A percentile compares a stretch with the other conserved stretches of the same genome.
phyloP scores from a whole-genome alignment of 1,139 yeast genomes.

The Taphrina communis region DNA sequence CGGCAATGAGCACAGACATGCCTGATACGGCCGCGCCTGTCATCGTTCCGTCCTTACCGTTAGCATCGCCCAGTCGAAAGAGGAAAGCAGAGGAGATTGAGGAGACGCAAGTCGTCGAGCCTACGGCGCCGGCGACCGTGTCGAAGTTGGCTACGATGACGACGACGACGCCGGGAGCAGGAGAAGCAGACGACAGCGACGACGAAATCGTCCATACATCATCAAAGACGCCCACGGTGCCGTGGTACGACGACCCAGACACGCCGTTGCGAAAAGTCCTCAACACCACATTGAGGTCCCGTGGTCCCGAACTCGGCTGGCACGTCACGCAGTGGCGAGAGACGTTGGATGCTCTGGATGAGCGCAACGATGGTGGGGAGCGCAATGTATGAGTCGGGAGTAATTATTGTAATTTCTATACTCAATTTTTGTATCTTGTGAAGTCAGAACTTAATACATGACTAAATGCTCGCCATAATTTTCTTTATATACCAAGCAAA shows the following conservation, averaged over 20 bases:
- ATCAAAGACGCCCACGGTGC: neutral
- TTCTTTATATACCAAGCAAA: neutral
- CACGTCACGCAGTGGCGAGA: constrained; percentile 7
- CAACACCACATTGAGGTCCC: neutral
- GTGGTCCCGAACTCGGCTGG: neutral
- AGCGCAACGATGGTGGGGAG: neutral
- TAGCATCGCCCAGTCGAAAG: neutral
- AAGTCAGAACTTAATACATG: no score
- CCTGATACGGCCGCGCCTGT: neutral
- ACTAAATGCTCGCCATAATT: no score
- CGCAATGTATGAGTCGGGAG: neutral
- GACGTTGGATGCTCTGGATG: constrained; percentile 3
- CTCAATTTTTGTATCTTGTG: neutral
- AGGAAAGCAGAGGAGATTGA: constrained; percentile 16
- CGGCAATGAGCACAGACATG: neutral
- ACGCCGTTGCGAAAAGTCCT: constrained; percentile 17
- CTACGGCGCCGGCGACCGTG: neutral
- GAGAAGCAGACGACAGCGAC: neutral
- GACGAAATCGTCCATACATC: neutral
- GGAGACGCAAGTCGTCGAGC: constrained; percentile 5
- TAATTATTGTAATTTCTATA: no score
- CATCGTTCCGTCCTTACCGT: neutral
- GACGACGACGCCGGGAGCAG: no score
- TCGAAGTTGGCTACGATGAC: no score
- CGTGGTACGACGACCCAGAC: constrained; percentile 13